Evolutionary conservation across 108 stramenopile species (phyloP), one percentile per base, ranked within the genome.

Genomic region (Skeletonema potamos): DNA sequence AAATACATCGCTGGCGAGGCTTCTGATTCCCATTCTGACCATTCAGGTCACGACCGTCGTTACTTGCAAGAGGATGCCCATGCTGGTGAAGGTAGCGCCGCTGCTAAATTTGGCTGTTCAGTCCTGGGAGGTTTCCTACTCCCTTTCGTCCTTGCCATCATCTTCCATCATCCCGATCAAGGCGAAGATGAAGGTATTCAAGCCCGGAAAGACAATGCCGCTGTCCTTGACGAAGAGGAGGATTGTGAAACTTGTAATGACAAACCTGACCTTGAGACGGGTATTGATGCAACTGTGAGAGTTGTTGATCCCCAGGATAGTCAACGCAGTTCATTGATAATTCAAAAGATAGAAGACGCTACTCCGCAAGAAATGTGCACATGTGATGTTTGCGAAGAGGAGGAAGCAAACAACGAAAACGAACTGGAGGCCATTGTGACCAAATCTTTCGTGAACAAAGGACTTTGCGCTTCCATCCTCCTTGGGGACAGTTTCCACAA

Each of bases 401-500:
- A 20, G 6, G 44, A 13, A 46, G 4, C 18, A 46, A 46, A 18
- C 1, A 6, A 46, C 13, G 18, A 46, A 46, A 20, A 0, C 4
- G 44, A 17, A 27, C 61, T 27, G 12, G 46, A 37, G 34, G 33
- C 68, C 3, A 43, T 68, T 15, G n/a, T 30, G 3, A 65, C 46
- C 71, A 72, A 65, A 27, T 32, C 43, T 5, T 30, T 69, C 28
- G 68, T 83, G 60, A 72, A 88, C 68, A 41, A 18, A 15, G 28
- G 65, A 24, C 76, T 89, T 17, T 55, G 46, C 24, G 56, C 66
- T 11, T 68, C 82, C 27, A 78, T 93, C 36, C 54, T 85, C n/a
- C 41, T 89, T 10, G 89, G 89, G 9, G 88, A 91, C 71, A 58
- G 63, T 13, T 77, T 90, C 66, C 90, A 95, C 75, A 92, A 92